Conservation (phyloP, 2,329 filamentous ascomycete genomes). For the Fusarium sp. region DNA sequence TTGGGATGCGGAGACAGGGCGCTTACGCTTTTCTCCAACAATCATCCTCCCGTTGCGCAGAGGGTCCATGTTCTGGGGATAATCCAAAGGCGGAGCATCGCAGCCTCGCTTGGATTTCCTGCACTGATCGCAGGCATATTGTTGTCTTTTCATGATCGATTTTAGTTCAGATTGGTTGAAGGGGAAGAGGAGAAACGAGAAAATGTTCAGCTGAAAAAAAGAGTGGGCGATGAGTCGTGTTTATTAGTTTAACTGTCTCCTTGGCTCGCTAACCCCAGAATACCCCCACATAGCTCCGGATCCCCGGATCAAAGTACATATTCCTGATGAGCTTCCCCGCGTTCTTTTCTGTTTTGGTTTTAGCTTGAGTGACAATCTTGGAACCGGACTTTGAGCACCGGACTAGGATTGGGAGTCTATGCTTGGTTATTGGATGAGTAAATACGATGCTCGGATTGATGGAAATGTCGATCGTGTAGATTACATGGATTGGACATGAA, state of each 20-base stretch:
- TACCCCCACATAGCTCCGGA: slow-evolving; percentile 18
- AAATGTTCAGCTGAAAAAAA: neutral
- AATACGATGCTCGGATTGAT: neutral
- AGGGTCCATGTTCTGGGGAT: slow-evolving; percentile 13
- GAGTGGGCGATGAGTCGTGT: slow-evolving; percentile 2
- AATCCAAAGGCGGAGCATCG: slow-evolving; percentile 20
- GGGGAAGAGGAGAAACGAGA: no score
- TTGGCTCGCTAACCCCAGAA: neutral
- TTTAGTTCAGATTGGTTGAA: neutral
- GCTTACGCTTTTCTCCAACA: slow-evolving; percentile 30
- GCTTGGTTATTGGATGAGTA: neutral
- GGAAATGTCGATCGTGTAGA: neutral
- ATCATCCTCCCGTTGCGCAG: slow-evolving; percentile 20
- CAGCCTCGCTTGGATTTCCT: slow-evolving; percentile 30
- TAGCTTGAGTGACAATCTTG: slow-evolving; percentile 11
- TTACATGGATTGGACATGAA: neutral
- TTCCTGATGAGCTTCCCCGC: slow-evolving; percentile 17
- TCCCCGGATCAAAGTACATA: slow-evolving; percentile 21
- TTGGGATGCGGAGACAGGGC: neutral
- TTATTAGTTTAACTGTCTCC: neutral
- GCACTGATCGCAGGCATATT: slow-evolving; percentile 33
- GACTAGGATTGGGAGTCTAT: neutral
- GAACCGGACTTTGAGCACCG: neutral
- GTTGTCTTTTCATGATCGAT: slow-evolving; percentile 23
- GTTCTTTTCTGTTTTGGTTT: slow-evolving; percentile 18